Percentiles rank a stretch among this genome's conserved stretches.
phyloP scores from a whole-genome alignment of 192 early-diverging fungal genomes.

The Coemansia sp. region DNA sequence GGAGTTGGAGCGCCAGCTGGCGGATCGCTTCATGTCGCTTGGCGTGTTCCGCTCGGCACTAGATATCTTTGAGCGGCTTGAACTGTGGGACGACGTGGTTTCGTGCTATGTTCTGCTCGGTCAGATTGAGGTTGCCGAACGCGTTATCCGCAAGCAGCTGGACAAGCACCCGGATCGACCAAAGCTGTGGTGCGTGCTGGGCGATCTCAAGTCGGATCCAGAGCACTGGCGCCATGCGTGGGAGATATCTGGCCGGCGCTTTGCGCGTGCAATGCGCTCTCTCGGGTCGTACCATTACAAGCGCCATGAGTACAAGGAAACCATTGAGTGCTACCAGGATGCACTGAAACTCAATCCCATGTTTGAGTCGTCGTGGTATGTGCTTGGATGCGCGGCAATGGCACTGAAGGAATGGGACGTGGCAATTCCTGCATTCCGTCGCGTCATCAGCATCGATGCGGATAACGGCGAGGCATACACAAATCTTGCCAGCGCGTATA shows the following conservation, averaged over 20 bases:
- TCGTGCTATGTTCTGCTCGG: conserved; percentile 84
- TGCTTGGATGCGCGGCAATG: conserved; percentile 93
- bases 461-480: conserved; percentile 97
- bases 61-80: conserved; percentile 91
- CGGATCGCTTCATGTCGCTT: conserved; percentile 74
- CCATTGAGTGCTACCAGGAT: conserved; percentile 75
- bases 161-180: conserved; percentile 67
- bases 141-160: conserved; percentile 68
- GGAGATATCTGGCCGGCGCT: conserved; percentile 77
- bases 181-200: conserved; percentile 87
- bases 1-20: conserved; percentile 95
- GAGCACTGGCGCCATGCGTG: conserved; percentile 84
- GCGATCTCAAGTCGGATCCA: conserved; percentile 79
- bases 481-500: conserved; percentile 85
- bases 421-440: conserved; percentile 74
- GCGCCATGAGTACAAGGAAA: conserved; percentile 59
- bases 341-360: conserved; percentile 90
- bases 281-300: conserved; percentile 83
- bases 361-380: conserved; percentile 95
- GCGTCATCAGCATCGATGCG: conserved; percentile 67
- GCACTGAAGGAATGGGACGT: conserved; percentile 72
- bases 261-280: conserved; percentile 93
- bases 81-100: conserved; percentile 96
- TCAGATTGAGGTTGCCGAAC: conserved; percentile 84
- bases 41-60: conserved; percentile 89